Conservation (phyloP, 768 basidiomycete genomes). For the Nidularia pulvinata region DNA sequence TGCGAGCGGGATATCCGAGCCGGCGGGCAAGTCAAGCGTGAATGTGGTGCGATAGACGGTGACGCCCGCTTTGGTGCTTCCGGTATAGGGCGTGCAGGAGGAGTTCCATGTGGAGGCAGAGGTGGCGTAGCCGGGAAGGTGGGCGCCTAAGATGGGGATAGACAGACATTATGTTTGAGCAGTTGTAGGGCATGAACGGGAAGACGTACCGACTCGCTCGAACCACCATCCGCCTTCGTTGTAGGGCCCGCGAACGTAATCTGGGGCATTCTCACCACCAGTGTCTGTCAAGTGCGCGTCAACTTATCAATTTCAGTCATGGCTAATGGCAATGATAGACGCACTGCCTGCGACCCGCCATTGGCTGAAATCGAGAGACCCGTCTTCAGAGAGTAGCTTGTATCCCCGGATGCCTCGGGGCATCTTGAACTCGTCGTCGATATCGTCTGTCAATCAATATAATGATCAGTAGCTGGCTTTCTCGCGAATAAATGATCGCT, state of each 20-base stretch:
- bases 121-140: slow-evolving; percentile 57
- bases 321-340: slow-evolving; percentile 3
- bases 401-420: slow-evolving; percentile 73
- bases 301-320: not conserved
- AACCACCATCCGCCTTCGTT: slow-evolving; percentile 60
- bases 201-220: slow-evolving; percentile 43
- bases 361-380: slow-evolving; percentile 21
- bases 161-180: not conserved
- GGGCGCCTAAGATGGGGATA: slow-evolving; percentile 36
- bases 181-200: not conserved
- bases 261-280: slow-evolving; percentile 44
- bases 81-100: slow-evolving; percentile 41
- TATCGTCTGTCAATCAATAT: slow-evolving; percentile 17
- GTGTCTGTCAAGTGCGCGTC: slow-evolving; percentile 15
- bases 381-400: slow-evolving; percentile 33
- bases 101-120: slow-evolving; percentile 44
- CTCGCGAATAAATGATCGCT: slow-evolving; percentile 1
- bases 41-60: slow-evolving; percentile 68
- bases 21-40: slow-evolving; percentile 45
- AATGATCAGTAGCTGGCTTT: not conserved
- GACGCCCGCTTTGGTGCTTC: slow-evolving; percentile 49
- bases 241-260: slow-evolving; percentile 56
- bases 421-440: slow-evolving; percentile 46
- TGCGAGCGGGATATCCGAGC: slow-evolving; percentile 54
- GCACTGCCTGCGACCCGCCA: slow-evolving; percentile 41